Percentiles rank a stretch among this genome's conserved stretches.
phyloP scores from a whole-genome alignment of 192 early-diverging fungal species.

The Coemansia sp. region DNA sequence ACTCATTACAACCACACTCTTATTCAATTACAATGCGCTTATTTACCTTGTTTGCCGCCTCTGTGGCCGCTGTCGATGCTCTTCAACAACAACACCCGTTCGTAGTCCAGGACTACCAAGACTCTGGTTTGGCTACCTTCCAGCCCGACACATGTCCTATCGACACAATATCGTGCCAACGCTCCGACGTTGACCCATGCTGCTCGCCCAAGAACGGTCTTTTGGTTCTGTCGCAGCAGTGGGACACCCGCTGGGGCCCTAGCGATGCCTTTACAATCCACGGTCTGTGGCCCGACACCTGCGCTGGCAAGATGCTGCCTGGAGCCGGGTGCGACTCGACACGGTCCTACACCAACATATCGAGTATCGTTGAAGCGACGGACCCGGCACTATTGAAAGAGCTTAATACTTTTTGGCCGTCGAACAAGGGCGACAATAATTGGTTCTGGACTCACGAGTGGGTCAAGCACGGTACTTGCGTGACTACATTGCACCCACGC shows the following conservation, averaged over 20 bases:
- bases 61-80: background rate
- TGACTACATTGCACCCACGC: constrained; percentile 64
- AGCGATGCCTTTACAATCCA: constrained; percentile 70
- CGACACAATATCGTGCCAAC: constrained; percentile 45
- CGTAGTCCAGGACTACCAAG: background rate
- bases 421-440: constrained; percentile 75
- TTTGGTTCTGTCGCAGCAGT: constrained; percentile 58
- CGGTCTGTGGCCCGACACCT: constrained; percentile 81
- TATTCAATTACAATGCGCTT: background rate
- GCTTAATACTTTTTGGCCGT: constrained; percentile 71
- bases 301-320: constrained; percentile 57
- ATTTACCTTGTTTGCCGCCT: background rate
- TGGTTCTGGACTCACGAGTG: constrained; percentile 83
- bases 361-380: constrained; percentile 47
- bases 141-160: constrained; percentile 42
- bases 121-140: background rate
- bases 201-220: constrained; percentile 56
- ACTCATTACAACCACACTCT: background rate
- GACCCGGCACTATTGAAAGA: constrained; percentile 29
- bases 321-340: constrained; percentile 66
- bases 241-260: constrained; percentile 65
- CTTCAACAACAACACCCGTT: background rate
- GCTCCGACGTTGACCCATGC: constrained; percentile 44
- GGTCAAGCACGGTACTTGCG: constrained; percentile 83
- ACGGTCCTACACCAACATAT: constrained; percentile 64